Evolutionary conservation across 768 basidiomycete genomes (phyloP).

Genomic region (Omphalotus guepiniiformis): DNA sequence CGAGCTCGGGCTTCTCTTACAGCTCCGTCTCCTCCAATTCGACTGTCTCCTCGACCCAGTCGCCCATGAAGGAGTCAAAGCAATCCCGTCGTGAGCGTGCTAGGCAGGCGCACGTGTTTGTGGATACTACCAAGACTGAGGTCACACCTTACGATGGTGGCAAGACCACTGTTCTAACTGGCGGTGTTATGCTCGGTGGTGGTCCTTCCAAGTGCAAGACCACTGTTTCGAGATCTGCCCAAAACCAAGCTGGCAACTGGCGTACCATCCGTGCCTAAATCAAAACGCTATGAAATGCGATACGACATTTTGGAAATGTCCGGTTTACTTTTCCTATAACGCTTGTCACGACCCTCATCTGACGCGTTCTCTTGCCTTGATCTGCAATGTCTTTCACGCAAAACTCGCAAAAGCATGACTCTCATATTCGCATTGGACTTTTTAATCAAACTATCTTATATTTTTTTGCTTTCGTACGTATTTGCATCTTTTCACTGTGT

Average conservation of each 20-base stretch:
- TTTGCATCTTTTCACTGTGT: constrained; percentile 7
- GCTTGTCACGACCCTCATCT: neutral
- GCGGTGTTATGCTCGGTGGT: constrained; percentile 82
- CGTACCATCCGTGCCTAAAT: constrained; percentile 52
- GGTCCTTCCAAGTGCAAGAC: constrained; percentile 33
- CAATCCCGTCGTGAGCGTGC: constrained; percentile 67
- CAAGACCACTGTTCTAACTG: constrained; percentile 84
- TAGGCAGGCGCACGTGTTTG: constrained; percentile 64
- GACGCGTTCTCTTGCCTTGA: too few relatives aligned
- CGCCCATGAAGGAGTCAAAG: constrained; percentile 33
- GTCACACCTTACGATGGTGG: constrained; percentile 86
- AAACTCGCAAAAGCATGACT: too few relatives aligned
- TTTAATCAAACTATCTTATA: constrained; percentile 6
- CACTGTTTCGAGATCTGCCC: constrained; percentile 24
- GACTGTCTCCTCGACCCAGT: constrained; percentile 34
- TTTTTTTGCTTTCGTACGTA: constrained; percentile 7
- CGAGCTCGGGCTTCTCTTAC: constrained; percentile 59
- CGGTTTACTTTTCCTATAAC: neutral
- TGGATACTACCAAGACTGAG: constrained; percentile 71
- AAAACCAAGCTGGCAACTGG: constrained; percentile 56
- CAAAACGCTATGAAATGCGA: too few relatives aligned
- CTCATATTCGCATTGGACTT: neutral
- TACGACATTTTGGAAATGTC: too few relatives aligned
- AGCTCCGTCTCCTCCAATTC: constrained; percentile 45
- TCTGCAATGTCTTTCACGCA: too few relatives aligned